Evolutionary conservation across 2,329 filamentous ascomycete genomes (phyloP), one percentile per base, ranked within the genome.

Genomic region (Acarospora socialis): DNA sequence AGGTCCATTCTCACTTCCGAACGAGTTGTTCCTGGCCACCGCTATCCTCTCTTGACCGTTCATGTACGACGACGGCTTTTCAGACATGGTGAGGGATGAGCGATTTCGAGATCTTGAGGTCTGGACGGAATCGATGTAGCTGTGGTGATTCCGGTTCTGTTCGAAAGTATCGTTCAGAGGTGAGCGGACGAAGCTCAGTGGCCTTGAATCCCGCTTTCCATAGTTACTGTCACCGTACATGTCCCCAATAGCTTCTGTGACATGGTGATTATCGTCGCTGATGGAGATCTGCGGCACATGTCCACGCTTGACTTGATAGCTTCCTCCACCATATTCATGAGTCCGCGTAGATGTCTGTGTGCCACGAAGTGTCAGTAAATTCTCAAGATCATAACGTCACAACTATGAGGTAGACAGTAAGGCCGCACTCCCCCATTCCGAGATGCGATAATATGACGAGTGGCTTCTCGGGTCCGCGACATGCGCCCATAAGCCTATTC

Each of bases 241-340:
- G 47, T 84, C 84, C 32, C 82, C 82, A 56, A 93, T 92, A 37
- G 83, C 80, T 56, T 93, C 86, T 35, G 84, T 93, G 52, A 93
- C 82, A 70, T 93, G 86, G 59, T 93, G 83, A 59, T 70, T 83
- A 39, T 86, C 80, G 58, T 93, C 84, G 55, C 81, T 90, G 54
- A 92, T 77, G 45, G 70, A 75, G 39, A 76, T 60, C 45, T 74
- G 68, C 40, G 70, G 63, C 43, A 59, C 59, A 58, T 76, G 72
- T 43, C 68, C 67, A 48, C 66, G 62, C 40, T 66, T 60, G n/a
- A 29, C 30, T 45, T 59, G 55, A 45, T 65, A 56, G 55, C 66
- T 66, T 49, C 52, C 53, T 49, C 52, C 55, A 44, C 52, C 52
- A 46, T 53, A 49, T 43, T 56, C 56, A 42, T 54, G 50, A 39